phyloP scores from a whole-genome alignment of 225 moss, liverwort and hornwort genomes.

The Anthoceros angustus region DNA sequence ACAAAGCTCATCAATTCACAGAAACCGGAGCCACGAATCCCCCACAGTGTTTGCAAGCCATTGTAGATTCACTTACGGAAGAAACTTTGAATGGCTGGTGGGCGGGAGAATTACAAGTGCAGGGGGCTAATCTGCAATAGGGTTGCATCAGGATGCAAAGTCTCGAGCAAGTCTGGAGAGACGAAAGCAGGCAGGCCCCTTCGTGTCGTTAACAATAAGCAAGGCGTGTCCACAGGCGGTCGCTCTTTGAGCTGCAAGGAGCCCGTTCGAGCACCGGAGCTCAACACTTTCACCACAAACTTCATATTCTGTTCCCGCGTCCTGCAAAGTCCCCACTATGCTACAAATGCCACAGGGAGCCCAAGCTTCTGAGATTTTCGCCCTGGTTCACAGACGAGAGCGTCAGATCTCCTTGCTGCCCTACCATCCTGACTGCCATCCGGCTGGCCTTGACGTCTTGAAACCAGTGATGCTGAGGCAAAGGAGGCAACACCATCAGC shows the following conservation, averaged over 20 bases:
- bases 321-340: neutral
- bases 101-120: constrained; percentile 50
- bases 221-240: constrained; percentile 56
- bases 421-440: no score
- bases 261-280: constrained; percentile 58
- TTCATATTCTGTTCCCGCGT: constrained; percentile 32
- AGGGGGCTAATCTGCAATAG: constrained; percentile 78
- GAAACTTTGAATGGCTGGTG: neutral
- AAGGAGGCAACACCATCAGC: no score
- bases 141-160: constrained; percentile 47
- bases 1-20: neutral
- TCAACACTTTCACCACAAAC: constrained; percentile 64
- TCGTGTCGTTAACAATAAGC: constrained; percentile 51
- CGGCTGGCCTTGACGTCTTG: no score
- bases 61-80: neutral
- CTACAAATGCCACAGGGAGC: no score
- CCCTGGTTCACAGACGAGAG: no score
- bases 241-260: constrained; percentile 51
- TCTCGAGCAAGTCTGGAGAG: constrained; percentile 66
- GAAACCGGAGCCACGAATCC: neutral
- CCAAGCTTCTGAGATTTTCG: no score
- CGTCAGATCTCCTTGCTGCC: no score
- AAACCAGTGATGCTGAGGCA: no score
- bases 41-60: no score
- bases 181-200: constrained; percentile 82